Evolutionary conservation across 306 rosid genomes (phyloP).

Genomic region (Urtica urens): DNA sequence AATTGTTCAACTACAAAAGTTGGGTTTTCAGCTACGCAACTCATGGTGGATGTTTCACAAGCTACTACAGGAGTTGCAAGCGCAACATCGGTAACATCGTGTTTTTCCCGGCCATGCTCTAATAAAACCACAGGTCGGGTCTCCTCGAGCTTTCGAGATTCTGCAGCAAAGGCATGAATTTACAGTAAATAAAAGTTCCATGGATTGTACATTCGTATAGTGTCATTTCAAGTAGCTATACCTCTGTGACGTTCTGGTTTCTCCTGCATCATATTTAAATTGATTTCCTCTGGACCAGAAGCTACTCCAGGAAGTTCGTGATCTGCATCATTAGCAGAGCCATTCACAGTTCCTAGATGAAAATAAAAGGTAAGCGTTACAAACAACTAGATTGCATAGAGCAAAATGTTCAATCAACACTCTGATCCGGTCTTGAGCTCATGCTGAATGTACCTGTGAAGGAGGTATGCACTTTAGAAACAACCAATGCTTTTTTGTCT

Average conservation of each 20-base stretch:
- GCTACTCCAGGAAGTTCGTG: constrained; percentile 14
- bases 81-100: constrained; percentile 32
- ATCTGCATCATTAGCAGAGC: constrained; percentile 28
- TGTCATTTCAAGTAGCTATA: constrained; percentile 18
- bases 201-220: constrained; percentile 1
- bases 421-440: constrained; percentile 6
- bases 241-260: constrained; percentile 27
- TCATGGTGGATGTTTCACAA: constrained; percentile 30
- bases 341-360: constrained; percentile 37
- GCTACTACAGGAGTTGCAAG: constrained; percentile 29
- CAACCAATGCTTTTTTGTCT: constrained; percentile 36
- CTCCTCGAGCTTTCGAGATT: constrained; percentile 19
- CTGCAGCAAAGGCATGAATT: constrained; percentile 8
- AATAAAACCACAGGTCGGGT: constrained; percentile 11
- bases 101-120: constrained; percentile 36
- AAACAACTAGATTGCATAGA: neutral
- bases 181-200: neutral
- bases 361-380: neutral
- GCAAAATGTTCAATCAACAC: neutral
- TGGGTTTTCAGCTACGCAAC: constrained; percentile 30
- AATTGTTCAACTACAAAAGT: constrained; percentile 22
- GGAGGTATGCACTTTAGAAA: constrained; percentile 22
- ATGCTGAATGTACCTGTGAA: constrained; percentile 33
- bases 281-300: constrained; percentile 16
- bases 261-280: constrained; percentile 31